Conservation (phyloP, 192 early-diverging fungal species). For the Chytriomyces hyalinus region DNA sequence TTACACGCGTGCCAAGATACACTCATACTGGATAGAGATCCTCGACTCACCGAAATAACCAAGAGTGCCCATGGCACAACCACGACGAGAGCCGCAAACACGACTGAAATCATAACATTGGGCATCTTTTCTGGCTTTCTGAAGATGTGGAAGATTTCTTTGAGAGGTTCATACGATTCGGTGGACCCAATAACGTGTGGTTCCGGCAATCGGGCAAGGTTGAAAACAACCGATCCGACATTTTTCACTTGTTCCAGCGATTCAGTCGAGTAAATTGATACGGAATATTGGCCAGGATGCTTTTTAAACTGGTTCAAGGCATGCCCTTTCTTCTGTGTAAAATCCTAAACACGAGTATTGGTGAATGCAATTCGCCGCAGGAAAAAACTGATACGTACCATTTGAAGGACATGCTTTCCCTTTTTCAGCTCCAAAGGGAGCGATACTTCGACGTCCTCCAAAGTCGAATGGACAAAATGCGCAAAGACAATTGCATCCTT, state of each 20-base stretch:
- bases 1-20: background rate
- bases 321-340: slow-evolving; percentile 17
- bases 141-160: slow-evolving; percentile 47
- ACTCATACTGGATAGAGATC: background rate
- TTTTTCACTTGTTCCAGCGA: background rate
- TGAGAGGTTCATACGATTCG: slow-evolving; percentile 31
- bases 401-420: slow-evolving; percentile 18
- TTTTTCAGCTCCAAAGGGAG: slow-evolving; percentile 13
- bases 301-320: background rate
- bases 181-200: slow-evolving; percentile 11
- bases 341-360: slow-evolving; percentile 10
- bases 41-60: slow-evolving; percentile 42
- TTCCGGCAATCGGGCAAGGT: background rate
- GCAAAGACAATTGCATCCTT: slow-evolving; percentile 18
- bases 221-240: slow-evolving; percentile 33
- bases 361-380: background rate
- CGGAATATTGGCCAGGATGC: slow-evolving; percentile 26
- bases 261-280: slow-evolving; percentile 15
- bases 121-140: slow-evolving; percentile 42
- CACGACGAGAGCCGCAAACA: slow-evolving; percentile 36
- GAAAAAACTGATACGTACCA: slow-evolving; percentile 35
- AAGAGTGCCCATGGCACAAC: slow-evolving; percentile 50
- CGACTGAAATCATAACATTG: slow-evolving; percentile 34
- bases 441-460: slow-evolving; percentile 13
- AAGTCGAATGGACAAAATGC: slow-evolving; percentile 18